Percentiles rank a stretch among this genome's conserved stretches.
phyloP scores from a whole-genome alignment of 2,329 filamentous ascomycete genomes.

The Fusarium miscanthi region DNA sequence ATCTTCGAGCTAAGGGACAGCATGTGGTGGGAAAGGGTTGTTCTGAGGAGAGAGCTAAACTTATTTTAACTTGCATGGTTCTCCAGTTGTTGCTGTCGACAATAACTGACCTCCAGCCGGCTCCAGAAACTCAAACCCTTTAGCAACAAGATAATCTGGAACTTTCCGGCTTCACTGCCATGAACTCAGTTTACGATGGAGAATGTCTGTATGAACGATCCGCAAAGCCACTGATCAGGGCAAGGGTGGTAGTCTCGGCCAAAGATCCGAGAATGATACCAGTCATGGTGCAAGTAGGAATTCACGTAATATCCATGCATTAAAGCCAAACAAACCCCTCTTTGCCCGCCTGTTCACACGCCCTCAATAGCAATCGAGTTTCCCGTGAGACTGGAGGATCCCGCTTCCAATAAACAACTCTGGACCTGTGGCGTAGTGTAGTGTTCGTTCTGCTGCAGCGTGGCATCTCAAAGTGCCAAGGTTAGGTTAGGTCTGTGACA shows the following conservation, averaged over 20 bases:
- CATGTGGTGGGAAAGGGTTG: constrained; percentile 29
- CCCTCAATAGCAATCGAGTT: not conserved
- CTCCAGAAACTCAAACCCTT: not conserved
- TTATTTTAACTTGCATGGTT: constrained; percentile 13
- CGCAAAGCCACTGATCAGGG: not conserved
- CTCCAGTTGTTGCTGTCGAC: constrained; percentile 1
- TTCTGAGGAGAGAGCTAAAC: constrained; percentile 23
- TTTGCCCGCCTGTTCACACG: not conserved
- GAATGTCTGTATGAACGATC: not conserved
- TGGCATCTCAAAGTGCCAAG: constrained; percentile 21
- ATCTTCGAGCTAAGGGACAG: constrained; percentile 1
- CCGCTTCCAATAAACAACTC: constrained; percentile 10
- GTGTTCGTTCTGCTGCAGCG: not conserved
- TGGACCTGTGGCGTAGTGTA: not conserved
- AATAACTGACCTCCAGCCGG: not conserved
- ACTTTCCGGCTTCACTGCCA: not conserved
- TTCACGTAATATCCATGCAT: not conserved
- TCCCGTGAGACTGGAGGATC: not conserved
- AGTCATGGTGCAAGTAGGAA: not conserved
- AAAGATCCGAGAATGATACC: not conserved
- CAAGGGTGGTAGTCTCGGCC: constrained; percentile 1
- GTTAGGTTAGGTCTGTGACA: not conserved
- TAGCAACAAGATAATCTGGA: not conserved
- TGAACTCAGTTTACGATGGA: not conserved
- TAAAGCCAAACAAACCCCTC: not conserved